Evolutionary conservation across 495 filamentous ascomycete species (phyloP).

Genomic region (Thermochaetoides thermophila): DNA sequence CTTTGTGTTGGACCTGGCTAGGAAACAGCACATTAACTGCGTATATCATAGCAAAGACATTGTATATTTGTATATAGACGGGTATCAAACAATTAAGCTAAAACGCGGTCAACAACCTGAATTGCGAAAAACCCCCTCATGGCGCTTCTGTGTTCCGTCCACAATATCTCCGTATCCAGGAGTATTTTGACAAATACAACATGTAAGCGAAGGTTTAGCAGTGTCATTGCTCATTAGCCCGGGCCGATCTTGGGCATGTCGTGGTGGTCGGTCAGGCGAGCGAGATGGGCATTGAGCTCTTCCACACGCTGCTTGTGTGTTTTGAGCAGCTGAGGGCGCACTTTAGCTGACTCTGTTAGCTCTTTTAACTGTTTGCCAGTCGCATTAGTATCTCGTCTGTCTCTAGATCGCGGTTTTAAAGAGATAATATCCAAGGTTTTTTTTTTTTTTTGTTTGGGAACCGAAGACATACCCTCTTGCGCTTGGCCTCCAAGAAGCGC

Average conservation of each 20-base stretch:
- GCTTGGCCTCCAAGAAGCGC: constrained; percentile 60
- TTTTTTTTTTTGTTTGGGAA: neutral
- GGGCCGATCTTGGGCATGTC: constrained; percentile 87
- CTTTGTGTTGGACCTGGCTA: too few species aligned
- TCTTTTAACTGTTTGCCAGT: constrained; percentile 44
- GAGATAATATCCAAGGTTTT: neutral
- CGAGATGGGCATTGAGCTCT: constrained; percentile 86
- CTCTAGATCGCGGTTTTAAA: too few species aligned
- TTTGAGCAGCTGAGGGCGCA: constrained; percentile 59
- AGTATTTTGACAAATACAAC: neutral
- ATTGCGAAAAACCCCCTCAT: neutral
- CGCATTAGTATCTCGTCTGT: neutral
- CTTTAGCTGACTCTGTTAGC: constrained; percentile 34
- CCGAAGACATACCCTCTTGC: constrained; percentile 64
- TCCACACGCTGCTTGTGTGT: constrained; percentile 95
- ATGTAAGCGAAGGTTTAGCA: neutral
- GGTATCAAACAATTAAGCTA: too few species aligned
- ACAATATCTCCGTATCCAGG: too few species aligned
- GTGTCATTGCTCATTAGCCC: constrained; percentile 34
- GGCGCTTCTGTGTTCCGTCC: too few species aligned
- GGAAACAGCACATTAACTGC: too few species aligned
- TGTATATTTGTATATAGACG: too few species aligned
- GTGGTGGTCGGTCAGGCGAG: constrained; percentile 86
- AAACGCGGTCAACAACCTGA: too few species aligned
- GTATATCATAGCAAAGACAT: too few species aligned